These are phyloP conservation scores for Friedmanniomyces simplex DNA, from an alignment of 495 filamentous ascomycete species.

Conservation along the genomic window DNA sequence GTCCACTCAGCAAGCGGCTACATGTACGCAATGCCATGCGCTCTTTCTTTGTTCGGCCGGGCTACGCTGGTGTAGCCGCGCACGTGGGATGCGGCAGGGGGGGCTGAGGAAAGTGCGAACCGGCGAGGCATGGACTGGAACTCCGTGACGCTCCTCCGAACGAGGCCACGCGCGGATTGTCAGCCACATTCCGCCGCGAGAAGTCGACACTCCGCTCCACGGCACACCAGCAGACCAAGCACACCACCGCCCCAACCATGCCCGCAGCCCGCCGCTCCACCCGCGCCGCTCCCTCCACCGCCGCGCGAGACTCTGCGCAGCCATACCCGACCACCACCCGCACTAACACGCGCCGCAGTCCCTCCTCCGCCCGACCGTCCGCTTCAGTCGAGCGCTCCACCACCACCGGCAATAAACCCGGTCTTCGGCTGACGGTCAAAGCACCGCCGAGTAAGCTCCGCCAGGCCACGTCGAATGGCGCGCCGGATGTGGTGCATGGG, in stretches of 20 bases:
- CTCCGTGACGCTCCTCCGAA: too few species aligned
- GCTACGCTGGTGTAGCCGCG: too few species aligned
- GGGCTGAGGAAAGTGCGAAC: too few species aligned
- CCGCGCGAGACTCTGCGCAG: background rate
- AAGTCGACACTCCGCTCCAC: too few species aligned
- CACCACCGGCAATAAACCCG: slow-evolving; percentile 1
- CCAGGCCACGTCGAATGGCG: slow-evolving; percentile 48
- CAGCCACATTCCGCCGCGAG: too few species aligned
- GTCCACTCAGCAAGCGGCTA: background rate
- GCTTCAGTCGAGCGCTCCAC: slow-evolving; percentile 10
- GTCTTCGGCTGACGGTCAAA: slow-evolving; percentile 67
- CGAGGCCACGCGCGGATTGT: too few species aligned
- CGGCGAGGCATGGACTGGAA: too few species aligned
- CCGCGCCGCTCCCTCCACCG: slow-evolving; percentile 1
- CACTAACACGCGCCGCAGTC: slow-evolving; percentile 4
- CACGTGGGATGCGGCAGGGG: background rate
- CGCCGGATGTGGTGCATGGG: background rate
- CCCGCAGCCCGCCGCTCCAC: slow-evolving; percentile 14
- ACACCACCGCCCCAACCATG: slow-evolving; percentile 2
- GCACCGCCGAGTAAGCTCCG: slow-evolving; percentile 73
- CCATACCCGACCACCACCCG: slow-evolving; percentile 4
- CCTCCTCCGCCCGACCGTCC: background rate
- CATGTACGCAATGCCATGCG: too few species aligned
- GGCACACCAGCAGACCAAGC: too few species aligned
- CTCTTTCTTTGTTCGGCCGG: too few species aligned